Base-by-base conservation (phyloP, 345 rosid species). In the Eucalyptus viminalis region DNA sequence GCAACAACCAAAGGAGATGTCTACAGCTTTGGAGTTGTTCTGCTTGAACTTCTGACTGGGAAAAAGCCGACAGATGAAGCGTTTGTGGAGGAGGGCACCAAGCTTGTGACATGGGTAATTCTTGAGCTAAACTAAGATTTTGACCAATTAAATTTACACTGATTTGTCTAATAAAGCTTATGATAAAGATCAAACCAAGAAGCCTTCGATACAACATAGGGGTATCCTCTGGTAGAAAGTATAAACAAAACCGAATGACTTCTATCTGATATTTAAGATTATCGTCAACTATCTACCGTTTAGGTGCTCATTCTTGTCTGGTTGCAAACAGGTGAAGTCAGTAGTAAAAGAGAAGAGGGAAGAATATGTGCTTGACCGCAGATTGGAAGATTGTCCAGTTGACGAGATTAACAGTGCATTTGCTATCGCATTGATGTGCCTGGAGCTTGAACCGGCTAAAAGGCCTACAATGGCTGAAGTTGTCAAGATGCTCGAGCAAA, bases 381-480 rank as follows among this genome's bases (percentile, higher is more conserved):
- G 93, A 92, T 91, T 97, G 89, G 92, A 90, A 89, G 91, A 92
- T 87, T 88, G 93, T 89, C 93, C 97, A 7, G 91, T 93, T 45
- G 92, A 94, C 43, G 97, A 97, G 93, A 93, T 94, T 22, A 93
- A 93, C 90, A 87, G 53, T 86, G 93, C 92, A 47, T 97, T 96
- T 86, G 86, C 90, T 65, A 92, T 95, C 72, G 97, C 99, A 60
- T 87, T 94, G 90, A 89, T 91, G 94, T 95, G 99, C 94, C 98
- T 97, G 22, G 97, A 97, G 91, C 92, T 97, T 21, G 99, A 97
- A 56, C 96, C 98, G n/a, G 87, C 94, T 16, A 86, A 88, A 89
- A 95, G 99, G 90, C 99, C 99, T 83, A 93, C 97, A 44, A 97
- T 97, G 98, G 91, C 93, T 88, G 97, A 97, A 91, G 94, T 97